phyloP scores from a whole-genome alignment of 148 eudicot species.

The Rhododendron molle region DNA sequence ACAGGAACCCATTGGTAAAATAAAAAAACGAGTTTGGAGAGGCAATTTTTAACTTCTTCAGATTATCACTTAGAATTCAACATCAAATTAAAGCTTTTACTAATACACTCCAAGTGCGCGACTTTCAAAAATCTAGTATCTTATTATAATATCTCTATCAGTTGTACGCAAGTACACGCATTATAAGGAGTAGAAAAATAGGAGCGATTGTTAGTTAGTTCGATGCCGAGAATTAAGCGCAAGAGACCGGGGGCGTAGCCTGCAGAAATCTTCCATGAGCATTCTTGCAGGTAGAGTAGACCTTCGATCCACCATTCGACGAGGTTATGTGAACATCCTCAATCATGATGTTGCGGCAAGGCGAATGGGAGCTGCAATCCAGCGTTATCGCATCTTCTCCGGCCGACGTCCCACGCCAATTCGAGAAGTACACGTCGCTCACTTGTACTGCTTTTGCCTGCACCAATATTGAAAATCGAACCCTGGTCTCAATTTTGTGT shows the following conservation, averaged over 20 bases:
- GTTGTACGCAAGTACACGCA: too few relatives aligned
- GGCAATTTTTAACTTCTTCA: background rate
- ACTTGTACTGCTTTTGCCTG: conserved; percentile 35
- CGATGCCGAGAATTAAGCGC: background rate
- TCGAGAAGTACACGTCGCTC: conserved; percentile 33
- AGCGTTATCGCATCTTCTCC: conserved; percentile 13
- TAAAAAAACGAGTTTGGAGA: background rate
- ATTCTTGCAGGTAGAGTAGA: conserved; percentile 7
- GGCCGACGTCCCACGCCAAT: conserved; percentile 32
- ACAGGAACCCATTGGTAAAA: too few relatives aligned
- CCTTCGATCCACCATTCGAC: background rate
- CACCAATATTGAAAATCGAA: too few relatives aligned
- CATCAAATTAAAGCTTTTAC: background rate
- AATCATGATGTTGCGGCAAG: conserved; percentile 2
- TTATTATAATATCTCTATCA: too few relatives aligned
- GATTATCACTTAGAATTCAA: background rate
- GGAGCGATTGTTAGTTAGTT: too few relatives aligned
- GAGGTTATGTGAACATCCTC: conserved; percentile 3
- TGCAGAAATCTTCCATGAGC: background rate
- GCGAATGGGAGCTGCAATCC: conserved; percentile 5
- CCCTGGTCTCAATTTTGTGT: too few relatives aligned
- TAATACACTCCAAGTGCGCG: too few relatives aligned
- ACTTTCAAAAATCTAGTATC: too few relatives aligned
- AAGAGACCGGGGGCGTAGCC: background rate
- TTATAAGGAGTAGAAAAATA: too few relatives aligned